phyloP scores from a whole-genome alignment of 116 monocot species.

The Papilionanthe hybrid region DNA sequence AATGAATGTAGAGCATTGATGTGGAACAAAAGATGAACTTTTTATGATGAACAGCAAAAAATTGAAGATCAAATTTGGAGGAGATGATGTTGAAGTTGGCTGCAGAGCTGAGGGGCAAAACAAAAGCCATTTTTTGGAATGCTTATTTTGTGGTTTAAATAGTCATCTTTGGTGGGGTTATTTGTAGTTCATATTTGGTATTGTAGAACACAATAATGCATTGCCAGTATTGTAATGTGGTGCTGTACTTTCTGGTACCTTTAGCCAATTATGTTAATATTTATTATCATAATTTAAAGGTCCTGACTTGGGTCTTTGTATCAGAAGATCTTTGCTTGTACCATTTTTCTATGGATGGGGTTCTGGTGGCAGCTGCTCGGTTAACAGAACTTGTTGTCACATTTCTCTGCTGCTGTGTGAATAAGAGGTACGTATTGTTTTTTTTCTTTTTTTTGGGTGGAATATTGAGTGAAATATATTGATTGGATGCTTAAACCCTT shows the following conservation, averaged over 20 bases:
- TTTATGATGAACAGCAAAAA: background rate
- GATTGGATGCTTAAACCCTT: too few relatives aligned
- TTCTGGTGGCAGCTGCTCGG: too few relatives aligned
- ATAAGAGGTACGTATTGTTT: too few relatives aligned
- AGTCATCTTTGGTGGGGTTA: background rate
- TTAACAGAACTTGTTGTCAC: too few relatives aligned
- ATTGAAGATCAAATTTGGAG: background rate
- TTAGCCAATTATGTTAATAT: background rate
- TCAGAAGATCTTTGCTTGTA: too few relatives aligned
- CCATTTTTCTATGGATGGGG: background rate
- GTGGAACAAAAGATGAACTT: background rate
- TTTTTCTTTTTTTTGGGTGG: too few relatives aligned
- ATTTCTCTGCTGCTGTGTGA: too few relatives aligned
- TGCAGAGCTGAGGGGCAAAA: background rate
- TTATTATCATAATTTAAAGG: background rate
- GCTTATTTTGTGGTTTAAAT: background rate
- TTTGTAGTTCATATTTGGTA: background rate
- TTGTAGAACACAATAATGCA: slow-evolving; percentile 6
- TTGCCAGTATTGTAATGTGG: background rate
- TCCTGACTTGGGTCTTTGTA: background rate
- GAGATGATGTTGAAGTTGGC: background rate
- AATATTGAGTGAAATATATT: too few relatives aligned
- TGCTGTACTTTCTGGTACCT: background rate
- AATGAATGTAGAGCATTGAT: background rate
- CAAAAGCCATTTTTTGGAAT: background rate